Conservation (phyloP, 2,329 filamentous ascomycete genomes). For the Sclerotinia borealis region DNA sequence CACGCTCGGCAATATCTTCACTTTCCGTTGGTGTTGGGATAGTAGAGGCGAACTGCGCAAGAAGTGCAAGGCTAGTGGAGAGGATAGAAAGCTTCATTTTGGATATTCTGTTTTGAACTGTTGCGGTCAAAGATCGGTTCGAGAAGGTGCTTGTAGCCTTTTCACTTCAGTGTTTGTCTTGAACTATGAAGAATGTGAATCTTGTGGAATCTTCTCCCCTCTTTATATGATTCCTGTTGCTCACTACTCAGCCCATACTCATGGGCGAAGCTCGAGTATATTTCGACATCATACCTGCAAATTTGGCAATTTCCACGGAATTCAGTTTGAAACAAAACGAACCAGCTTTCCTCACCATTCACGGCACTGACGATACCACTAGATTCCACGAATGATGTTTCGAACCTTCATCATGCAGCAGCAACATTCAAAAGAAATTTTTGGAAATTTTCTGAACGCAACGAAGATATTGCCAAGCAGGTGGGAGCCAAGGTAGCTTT, state of each 20-base stretch:
- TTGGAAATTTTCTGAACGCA: too few relatives aligned
- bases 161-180: not conserved
- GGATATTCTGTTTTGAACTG: not conserved
- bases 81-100: slow-evolving; percentile 45
- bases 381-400: slow-evolving; percentile 10
- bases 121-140: not conserved
- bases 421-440: not conserved
- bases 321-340: not conserved
- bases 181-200: not conserved
- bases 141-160: not conserved
- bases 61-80: slow-evolving; percentile 39
- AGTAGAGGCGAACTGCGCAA: slow-evolving; percentile 35
- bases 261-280: not conserved
- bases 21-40: slow-evolving; percentile 44
- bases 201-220: not conserved
- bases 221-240: not conserved
- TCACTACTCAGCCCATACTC: not conserved
- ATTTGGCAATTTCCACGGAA: not conserved
- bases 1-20: slow-evolving; percentile 23
- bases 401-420: not conserved
- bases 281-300: not conserved
- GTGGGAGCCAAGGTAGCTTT: not conserved
- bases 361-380: not conserved
- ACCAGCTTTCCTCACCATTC: not conserved
- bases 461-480: not conserved